phyloP scores from a whole-genome alignment of 1,284 basidiomycete species.

The Moesziomyces sp. region DNA sequence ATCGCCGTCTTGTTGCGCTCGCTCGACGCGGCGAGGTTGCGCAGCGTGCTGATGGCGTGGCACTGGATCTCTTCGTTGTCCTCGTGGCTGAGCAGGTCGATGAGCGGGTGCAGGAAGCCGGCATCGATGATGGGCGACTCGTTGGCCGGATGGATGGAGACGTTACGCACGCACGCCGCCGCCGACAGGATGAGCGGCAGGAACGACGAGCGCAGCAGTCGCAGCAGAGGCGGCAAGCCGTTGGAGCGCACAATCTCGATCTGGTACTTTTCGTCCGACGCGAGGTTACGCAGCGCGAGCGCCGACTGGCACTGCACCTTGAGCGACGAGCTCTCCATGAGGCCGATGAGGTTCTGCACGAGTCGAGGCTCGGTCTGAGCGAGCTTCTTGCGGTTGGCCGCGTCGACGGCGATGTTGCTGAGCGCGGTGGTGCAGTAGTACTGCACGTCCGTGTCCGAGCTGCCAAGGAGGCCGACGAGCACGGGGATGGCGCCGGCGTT shows the following conservation, averaged over 20 bases:
- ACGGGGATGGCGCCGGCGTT: constrained; percentile 99
- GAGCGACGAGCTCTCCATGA: constrained; percentile 97
- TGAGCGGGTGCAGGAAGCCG: constrained; percentile 94
- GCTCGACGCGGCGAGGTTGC: constrained; percentile 94
- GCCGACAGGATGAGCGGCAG: constrained; percentile 98
- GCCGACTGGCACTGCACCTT: constrained; percentile 99
- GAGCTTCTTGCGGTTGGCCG: constrained; percentile 88
- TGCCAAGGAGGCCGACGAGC: constrained; percentile 91
- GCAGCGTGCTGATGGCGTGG: constrained; percentile 97
- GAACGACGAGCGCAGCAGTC: constrained; percentile 95
- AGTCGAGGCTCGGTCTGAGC: constrained; percentile 94
- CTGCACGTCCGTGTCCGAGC: constrained; percentile 98
- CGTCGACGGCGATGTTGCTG: constrained; percentile 85
- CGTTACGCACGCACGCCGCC: constrained; percentile 97
- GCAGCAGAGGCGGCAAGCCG: constrained; percentile 89
- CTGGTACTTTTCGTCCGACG: constrained; percentile 99
- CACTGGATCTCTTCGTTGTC: constrained; percentile 99
- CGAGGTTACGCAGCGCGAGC: constrained; percentile 92
- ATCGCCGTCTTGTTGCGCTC: constrained; percentile 99
- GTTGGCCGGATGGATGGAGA: constrained; percentile 97
- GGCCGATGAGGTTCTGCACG: constrained; percentile 89
- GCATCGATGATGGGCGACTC: constrained; percentile 99
- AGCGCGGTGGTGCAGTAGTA: constrained; percentile 99
- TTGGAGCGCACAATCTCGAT: constrained; percentile 97
- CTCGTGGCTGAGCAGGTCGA: constrained; percentile 93